Evolutionary conservation across 768 basidiomycete species (phyloP), one percentile per base, ranked within the genome.

Genomic region (Jaapia argillacea): DNA sequence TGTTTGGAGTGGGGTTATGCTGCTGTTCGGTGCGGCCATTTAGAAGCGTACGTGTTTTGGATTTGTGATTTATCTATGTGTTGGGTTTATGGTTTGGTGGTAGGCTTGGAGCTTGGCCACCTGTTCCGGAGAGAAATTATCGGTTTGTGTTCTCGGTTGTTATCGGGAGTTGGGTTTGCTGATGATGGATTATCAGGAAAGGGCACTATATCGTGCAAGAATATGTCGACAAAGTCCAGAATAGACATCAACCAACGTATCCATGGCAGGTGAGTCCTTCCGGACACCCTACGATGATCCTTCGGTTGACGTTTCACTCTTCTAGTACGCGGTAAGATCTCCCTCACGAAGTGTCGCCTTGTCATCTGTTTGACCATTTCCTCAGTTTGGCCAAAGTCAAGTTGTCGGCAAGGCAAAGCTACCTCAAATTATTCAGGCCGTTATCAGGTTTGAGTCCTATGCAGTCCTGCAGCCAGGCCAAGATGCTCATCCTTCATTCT

Each of bases 1-100:
- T 75, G 77, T 48, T 56, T 86, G 38, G 87, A 88, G 59, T 89
- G 81, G 77, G 86, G 86, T 1, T 89, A 89, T 62, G 81, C 87
- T 23, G 82, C 82, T 7, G 72, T 86, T 36, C 67, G 85, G 22
- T 86, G 83, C 52, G 76, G 74, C 0, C 77, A 81, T 63, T 61
- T 90, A 28, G 73, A 81, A 45, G 69, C 72, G 82, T 86, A 54
- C 58, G 82, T 70, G 14, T 10, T 36, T n/a, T n/a, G n/a, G n/a
- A n/a, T n/a, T 24, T 22, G 23, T 39, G 16, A 28, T 44, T 4
- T 26, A 3, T 22, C n/a, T n/a, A n/a, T n/a, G n/a, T 39, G 28
- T 21, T 44, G 20, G 24, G 14, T n/a, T n/a, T n/a, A n/a, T n/a
- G n/a, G n/a, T n/a, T n/a, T n/a, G n/a, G n/a, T n/a, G n/a, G n/a